Evolutionary conservation across 768 basidiomycete species (phyloP), one percentile per base, ranked within the genome.

Genomic region (Neoboletus brunneissimus): DNA sequence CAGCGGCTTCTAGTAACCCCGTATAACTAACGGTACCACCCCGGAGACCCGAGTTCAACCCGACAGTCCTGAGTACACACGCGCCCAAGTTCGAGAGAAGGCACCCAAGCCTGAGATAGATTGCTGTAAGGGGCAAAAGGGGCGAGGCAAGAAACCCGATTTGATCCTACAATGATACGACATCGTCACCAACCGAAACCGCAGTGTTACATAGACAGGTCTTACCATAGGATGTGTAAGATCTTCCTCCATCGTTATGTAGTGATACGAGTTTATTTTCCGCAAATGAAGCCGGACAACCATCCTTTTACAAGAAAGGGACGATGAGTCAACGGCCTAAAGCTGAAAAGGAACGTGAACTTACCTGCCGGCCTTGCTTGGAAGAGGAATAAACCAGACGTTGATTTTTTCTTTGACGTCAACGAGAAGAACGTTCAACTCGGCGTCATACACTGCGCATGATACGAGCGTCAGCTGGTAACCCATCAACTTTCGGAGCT

Each of bases 221-320:
- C 60, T 20, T 54, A 79, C 83, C 56, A 81, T 80, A 3, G 84
- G 76, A 60, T 82, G 81, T 58, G 80, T 81, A 53, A 83, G 79
- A 63, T 86, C 83, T 61, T 87, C 84, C 60, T 88, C 84, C 50
- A 72, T 67, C 1, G 71, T 61, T 46, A 88, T 86, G 47, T 78
- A 77, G 62, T 76, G 75, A 3, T 69, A 48, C 1, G 68, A 75
- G 20, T 70, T 65, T 42, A 69, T 67, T 64, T 82, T 75, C 44
- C 69, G 74, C n/a, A 88, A 76, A 3, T 73, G 79, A 43, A 88
- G 63, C 48, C 80, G 79, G 27, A 79, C 75, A 23, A 83, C 40
- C 42, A 85, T 72, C 23, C 81, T 83, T 61, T 45, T 20, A 12
- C 29, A 32, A 16, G 11, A 3, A 34, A n/a, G 9, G 6, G 13